Percentiles rank a stretch among this genome's conserved stretches.
Evolutionary conservation across 2,329 filamentous ascomycete species (phyloP).

Genomic region (Paraphoma sp.): DNA sequence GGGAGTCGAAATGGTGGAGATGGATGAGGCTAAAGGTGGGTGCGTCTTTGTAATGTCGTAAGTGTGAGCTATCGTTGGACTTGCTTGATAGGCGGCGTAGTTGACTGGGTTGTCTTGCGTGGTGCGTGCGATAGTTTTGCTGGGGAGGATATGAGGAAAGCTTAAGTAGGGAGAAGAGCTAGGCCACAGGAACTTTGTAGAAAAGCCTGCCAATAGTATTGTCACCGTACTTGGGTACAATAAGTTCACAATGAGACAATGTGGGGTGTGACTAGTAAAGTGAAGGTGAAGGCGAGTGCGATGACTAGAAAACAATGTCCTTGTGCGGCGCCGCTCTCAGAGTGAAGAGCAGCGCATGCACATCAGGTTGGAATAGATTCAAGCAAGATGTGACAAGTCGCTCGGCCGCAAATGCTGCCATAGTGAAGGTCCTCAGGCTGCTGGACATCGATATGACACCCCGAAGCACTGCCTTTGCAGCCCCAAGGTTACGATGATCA

Average conservation of each 20-base stretch:
- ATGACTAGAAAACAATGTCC: conserved; percentile 8
- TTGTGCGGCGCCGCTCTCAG: conserved; percentile 12
- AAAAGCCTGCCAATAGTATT: conserved; percentile 16
- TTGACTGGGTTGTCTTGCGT: conserved; percentile 10
- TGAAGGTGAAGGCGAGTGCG: conserved; percentile 21
- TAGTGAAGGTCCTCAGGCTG: too few species aligned
- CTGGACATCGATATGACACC: too few species aligned
- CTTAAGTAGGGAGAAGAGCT: conserved; percentile 15
- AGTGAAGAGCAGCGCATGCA: conserved; percentile 1
- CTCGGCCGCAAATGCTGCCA: too few species aligned
- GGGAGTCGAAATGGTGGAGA: conserved; percentile 11
- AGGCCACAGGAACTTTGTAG: conserved; percentile 7
- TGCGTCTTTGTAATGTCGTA: conserved; percentile 8
- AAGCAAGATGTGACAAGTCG: not conserved
- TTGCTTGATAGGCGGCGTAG: not conserved
- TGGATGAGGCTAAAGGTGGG: conserved; percentile 5
- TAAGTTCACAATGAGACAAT: conserved; percentile 31
- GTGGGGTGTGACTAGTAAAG: conserved; percentile 12
- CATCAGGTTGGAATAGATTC: not conserved
- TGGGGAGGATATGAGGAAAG: conserved; percentile 10
- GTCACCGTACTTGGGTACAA: conserved; percentile 10
- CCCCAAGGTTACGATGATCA: too few species aligned
- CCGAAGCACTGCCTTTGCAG: too few species aligned
- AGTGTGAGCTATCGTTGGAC: not conserved
- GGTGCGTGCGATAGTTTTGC: conserved; percentile 15